Base-by-base conservation (phyloP, 306 rosid species). In the Fagus crenata region DNA sequence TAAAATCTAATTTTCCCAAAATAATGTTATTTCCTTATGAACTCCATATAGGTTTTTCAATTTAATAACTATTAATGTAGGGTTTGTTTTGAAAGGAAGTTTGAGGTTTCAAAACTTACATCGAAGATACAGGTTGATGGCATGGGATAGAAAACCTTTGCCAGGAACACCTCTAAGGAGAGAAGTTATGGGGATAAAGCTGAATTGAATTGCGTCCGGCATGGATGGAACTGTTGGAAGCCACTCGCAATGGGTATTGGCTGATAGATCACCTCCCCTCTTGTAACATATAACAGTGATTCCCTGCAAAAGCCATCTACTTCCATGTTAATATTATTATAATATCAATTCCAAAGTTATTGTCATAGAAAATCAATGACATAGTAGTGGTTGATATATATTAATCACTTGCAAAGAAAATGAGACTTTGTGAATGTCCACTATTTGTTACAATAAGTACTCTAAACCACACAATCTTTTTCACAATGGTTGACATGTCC, bases 91-190 rank as follows among this genome's bases (percentile, higher is more conserved):
- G 11, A 46, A 46, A 46, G 51, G 51, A 46, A 0, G 51, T 2
- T 55, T 55, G 49, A 67, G 13, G 31, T 36, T 32, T 67, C 6
- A 3, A 54, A 15, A 82, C 96, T 87, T 88, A 95, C 98, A 91
- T 76, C 99, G 69, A 71, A 92, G 96, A 76, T 95, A 95, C 61
- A 95, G 97, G 76, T 92, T 95, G 83, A 95, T 91, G 83, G 98
- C 97, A 83, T 92, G 97, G 31, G 93, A 87, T 1, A 95, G 79
- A 81, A 95, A 87, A 36, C 99, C 99, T 77, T 85, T 89, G 69
- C 99, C 99, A 2, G 91, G 88, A 76, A 86, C 81, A 61, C 86
- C 90, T 82, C 83, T 86, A 37, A 95, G 98, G 77, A 95, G 99
- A 81, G 97, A 86, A 67, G 91, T 86, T 60, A 95, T 91, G 1